These are phyloP conservation scores for Scenedesmus sp. DNA, from an alignment of 163 green algal species.

Conservation along the genomic window DNA sequence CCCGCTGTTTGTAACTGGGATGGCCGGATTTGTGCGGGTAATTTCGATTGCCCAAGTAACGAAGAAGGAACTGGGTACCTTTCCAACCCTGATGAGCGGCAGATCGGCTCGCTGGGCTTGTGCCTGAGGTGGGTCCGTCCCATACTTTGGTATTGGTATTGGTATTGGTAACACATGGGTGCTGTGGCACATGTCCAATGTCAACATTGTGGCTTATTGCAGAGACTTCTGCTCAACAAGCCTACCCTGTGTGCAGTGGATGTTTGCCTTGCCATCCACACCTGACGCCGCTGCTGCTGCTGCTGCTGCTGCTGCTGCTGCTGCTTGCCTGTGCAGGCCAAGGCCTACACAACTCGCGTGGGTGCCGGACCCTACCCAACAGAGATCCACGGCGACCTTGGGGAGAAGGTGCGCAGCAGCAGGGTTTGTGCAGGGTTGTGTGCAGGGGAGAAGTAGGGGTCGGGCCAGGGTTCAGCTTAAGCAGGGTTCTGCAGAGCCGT, in stretches of 20 bases:
- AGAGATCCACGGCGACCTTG: constrained; percentile 92
- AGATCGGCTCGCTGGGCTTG: not conserved
- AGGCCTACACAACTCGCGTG: constrained; percentile 99
- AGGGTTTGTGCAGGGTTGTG: not conserved
- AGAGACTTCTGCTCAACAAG: not conserved
- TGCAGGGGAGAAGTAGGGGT: too few relatives aligned
- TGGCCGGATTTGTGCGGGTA: not conserved
- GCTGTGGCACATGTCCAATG: too few relatives aligned
- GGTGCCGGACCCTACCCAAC: constrained; percentile 98
- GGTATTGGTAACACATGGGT: not conserved
- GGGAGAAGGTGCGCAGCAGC: constrained; percentile 85
- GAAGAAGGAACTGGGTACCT: too few relatives aligned
- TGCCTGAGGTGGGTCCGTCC: not conserved
- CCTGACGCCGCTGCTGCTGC: not conserved
- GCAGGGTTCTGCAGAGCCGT: constrained; percentile 81
- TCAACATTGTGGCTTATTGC: not conserved
- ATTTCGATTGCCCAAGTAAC: not conserved
- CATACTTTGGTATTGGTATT: not conserved
- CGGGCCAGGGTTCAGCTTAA: too few relatives aligned
- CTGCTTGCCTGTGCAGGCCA: constrained; percentile 76
- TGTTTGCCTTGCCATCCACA: not conserved
- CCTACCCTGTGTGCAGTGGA: not conserved
- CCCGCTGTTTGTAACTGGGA: not conserved
- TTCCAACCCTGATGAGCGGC: too few relatives aligned
- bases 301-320: not conserved